Percentiles rank a stretch among this genome's conserved stretches.
Evolutionary conservation across 208 protist genomes (phyloP).

Genomic region (Wallacemonas sp.): DNA sequence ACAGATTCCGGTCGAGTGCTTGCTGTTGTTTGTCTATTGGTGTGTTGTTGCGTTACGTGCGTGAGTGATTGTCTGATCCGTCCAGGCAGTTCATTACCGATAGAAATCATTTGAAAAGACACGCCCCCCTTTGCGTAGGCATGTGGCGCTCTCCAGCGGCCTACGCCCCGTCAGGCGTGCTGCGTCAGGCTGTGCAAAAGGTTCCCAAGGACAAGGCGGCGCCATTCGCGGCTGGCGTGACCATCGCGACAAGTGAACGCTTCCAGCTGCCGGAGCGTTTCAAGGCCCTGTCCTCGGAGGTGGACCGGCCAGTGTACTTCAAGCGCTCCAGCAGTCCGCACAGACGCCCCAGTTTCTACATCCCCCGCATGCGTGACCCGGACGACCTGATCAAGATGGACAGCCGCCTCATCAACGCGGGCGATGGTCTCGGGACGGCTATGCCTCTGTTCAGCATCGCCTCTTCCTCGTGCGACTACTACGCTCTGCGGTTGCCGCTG

Average conservation of each 20-base stretch:
- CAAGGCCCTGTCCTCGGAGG: not conserved
- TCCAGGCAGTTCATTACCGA: too few relatives aligned
- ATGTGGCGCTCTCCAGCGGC: too few relatives aligned
- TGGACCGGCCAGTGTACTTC: constrained; percentile 57
- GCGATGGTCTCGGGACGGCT: constrained; percentile 49
- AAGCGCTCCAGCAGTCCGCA: constrained; percentile 62
- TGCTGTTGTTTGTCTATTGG: too few relatives aligned
- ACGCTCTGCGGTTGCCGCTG: constrained; percentile 93
- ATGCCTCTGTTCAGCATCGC: constrained; percentile 78
- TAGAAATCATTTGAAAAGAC: too few relatives aligned
- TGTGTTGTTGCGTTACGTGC: too few relatives aligned
- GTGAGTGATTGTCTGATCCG: too few relatives aligned
- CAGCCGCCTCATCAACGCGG: not conserved
- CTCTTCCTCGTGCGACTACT: constrained; percentile 93
- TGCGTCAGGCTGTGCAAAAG: too few relatives aligned
- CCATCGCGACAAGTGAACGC: not conserved
- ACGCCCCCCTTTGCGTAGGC: too few relatives aligned
- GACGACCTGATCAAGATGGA: constrained; percentile 8
- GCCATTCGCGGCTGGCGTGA: not conserved
- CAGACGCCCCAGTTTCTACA: constrained; percentile 79
- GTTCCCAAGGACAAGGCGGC: not conserved
- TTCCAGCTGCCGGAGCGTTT: not conserved
- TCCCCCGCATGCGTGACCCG: constrained; percentile 70
- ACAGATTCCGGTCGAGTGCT: too few relatives aligned
- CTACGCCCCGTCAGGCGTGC: too few relatives aligned